Base-by-base conservation (phyloP, 2,329 filamentous ascomycete species). In the Neonectria sp. region DNA sequence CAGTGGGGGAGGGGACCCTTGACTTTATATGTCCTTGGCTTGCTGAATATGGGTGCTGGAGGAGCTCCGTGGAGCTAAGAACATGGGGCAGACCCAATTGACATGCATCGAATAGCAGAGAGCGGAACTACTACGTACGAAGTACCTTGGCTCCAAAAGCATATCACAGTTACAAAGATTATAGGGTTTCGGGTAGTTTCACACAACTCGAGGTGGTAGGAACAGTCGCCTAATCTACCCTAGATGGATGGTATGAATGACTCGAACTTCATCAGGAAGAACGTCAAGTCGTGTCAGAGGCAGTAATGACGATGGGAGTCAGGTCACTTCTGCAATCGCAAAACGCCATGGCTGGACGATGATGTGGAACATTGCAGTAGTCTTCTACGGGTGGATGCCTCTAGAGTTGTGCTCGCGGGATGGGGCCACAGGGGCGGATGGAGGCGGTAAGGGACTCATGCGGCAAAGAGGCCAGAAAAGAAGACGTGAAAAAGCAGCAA, bases 21-120 rank as follows among this genome's bases (percentile, higher is more conserved):
- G 65, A 29, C 59, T 72, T 73, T 75, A 75, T 73, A 65, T n/a
- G 49, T 48, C 40, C 40, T 49, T n/a, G 51, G 40, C 46, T 43
- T 27, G 6, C 11, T 29, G 17, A 25, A 17, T 43, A 69, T 71
- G 64, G 60, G 40, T 48, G 49, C 56, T 29, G 51, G 4, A 2
- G 24, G 31, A 65, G 56, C 67, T 71, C 70, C 67, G 67, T 71
- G 43, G 25, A 24, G 35, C 40, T 40, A 27, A 64, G 40, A 29
- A 60, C 45, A 65, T 55, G 68, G 67, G 66, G 46, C 51, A 71
- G 67, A 58, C 65, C 62, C 40, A 53, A 24, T 40, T 43, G 51
- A 35, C 51, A 7, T 24, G 51, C 12, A 13, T 21, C 15, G 9
- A 24, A 15, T 31, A 35, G n/a, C 33, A 53, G n/a, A 53, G 15